Base-by-base conservation (phyloP, 73 alveolate genomes). In the Paramecium biaurelia region DNA sequence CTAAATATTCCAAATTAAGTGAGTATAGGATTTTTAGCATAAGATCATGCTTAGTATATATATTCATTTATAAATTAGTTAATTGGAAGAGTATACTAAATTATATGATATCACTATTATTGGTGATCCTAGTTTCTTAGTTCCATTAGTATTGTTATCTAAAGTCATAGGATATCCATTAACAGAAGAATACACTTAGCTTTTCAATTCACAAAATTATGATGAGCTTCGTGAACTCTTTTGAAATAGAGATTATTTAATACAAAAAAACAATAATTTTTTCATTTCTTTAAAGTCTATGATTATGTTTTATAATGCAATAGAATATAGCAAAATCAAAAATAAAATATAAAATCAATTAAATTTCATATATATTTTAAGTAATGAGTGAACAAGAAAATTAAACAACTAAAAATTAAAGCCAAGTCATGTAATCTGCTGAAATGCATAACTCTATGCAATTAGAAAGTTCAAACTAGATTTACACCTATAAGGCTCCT, bases 401-500 rank as follows among this genome's bases (percentile, higher is more conserved):
- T 4, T 30, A 63, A 63, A 30, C 21, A 63, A 15, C 41, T 8
- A 26, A 63, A 11, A 26, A 32, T 26, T 30, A 26, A 63, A 12
- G 12, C 10, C 24, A 63, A 1, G 23, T 30, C 7, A 2, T 26
- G 84, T 5, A 63, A 63, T 26, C 84, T 12, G 26, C 45, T 7
- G 45, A 30, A 32, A 32, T 24, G 28, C 26, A 53, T 14, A 63
- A 63, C 26, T n/a, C 18, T 4, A 63, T 63, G 84, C 45, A 63
- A 32, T n/a, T 9, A n/a, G 84, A 63, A 9, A 41, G 84, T 63
- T 63, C 41, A 32, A 63, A 72, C 58, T 72, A 72, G 38, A 72
- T 72, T 18, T 72, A 72, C 67, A 70, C 94, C 30, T 89, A 42
- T 24, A 45, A 89, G 67, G 94, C 94, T 70, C 94, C 94, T 11